A percentile compares a stretch with the other conserved stretches of the same genome.
phyloP scores from a whole-genome alignment of 192 early-diverging fungal genomes.

The Backusella tuberculispora region DNA sequence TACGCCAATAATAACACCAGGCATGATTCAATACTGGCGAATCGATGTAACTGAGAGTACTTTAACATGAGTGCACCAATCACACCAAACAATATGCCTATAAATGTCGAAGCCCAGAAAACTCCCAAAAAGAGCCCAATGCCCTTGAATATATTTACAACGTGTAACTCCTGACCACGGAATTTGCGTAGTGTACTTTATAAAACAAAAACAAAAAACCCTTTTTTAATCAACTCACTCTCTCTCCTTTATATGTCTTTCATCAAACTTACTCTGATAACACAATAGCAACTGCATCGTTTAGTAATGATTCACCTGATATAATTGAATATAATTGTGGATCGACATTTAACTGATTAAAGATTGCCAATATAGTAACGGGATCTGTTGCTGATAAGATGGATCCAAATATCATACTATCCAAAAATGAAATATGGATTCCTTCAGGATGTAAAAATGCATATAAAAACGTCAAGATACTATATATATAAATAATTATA shows the following conservation, averaged over 20 bases:
- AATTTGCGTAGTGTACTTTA: conserved; percentile 75
- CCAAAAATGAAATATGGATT: conserved; percentile 78
- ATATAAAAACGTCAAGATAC: conserved; percentile 69
- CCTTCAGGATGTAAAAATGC: conserved; percentile 71
- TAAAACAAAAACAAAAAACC: conserved; percentile 13
- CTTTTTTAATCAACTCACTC: not conserved
- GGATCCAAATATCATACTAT: conserved; percentile 93
- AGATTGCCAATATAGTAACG: conserved; percentile 94
- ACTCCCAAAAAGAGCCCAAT: conserved; percentile 79
- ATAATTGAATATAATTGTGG: conserved; percentile 95
- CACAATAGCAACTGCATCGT: conserved; percentile 99
- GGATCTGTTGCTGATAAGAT: conserved; percentile 97
- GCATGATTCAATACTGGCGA: conserved; percentile 86
- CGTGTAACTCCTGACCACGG: conserved; percentile 70
- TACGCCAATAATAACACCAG: conserved; percentile 87
- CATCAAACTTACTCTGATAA: conserved; percentile 69
- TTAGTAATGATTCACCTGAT: conserved; percentile 94
- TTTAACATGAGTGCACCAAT: conserved; percentile 86
- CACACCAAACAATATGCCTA: conserved; percentile 82
- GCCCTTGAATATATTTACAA: conserved; percentile 63
- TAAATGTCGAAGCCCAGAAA: conserved; percentile 80
- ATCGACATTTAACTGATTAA: conserved; percentile 92
- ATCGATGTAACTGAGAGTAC: conserved; percentile 81
- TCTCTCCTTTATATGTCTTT: not conserved
- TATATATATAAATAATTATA: conserved; percentile 15